Evolutionary conservation across 176 grass and related monocot species (phyloP).

Genomic region (Musa acuminata): DNA sequence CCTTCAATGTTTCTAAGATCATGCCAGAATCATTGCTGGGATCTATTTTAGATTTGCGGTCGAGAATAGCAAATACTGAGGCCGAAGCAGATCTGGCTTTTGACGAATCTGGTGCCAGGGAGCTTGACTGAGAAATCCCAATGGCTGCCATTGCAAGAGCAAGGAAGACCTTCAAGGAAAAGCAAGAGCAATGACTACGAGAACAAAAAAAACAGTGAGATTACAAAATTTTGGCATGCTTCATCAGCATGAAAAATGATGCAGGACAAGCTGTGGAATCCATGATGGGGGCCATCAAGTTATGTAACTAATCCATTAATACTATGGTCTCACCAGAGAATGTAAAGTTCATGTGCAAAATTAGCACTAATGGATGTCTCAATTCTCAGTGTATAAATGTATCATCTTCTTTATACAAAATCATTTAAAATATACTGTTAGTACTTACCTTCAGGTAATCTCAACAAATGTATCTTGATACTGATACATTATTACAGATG

Average conservation of each 20-base stretch:
- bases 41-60: slow-evolving; percentile 87
- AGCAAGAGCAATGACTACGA: not conserved
- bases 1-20: slow-evolving; percentile 44
- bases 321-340: too few relatives aligned
- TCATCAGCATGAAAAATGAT: not conserved
- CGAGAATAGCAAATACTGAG: slow-evolving; percentile 85
- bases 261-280: too few relatives aligned
- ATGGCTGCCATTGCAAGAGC: slow-evolving; percentile 95
- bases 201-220: not conserved
- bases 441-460: too few relatives aligned
- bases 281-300: too few relatives aligned
- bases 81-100: slow-evolving; percentile 78
- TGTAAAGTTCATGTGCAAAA: too few relatives aligned
- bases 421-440: too few relatives aligned
- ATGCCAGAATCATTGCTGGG: slow-evolving; percentile 64
- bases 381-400: too few relatives aligned
- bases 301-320: too few relatives aligned
- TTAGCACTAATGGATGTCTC: too few relatives aligned
- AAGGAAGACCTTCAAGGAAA: slow-evolving; percentile 64
- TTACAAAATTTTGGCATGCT: not conserved
- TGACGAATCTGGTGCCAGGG: slow-evolving; percentile 74
- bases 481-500: too few relatives aligned
- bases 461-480: too few relatives aligned
- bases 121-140: slow-evolving; percentile 86
- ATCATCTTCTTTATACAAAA: too few relatives aligned